Conservation (phyloP, 2,329 filamentous ascomycete genomes). For the Neoarthrinium moseri region DNA sequence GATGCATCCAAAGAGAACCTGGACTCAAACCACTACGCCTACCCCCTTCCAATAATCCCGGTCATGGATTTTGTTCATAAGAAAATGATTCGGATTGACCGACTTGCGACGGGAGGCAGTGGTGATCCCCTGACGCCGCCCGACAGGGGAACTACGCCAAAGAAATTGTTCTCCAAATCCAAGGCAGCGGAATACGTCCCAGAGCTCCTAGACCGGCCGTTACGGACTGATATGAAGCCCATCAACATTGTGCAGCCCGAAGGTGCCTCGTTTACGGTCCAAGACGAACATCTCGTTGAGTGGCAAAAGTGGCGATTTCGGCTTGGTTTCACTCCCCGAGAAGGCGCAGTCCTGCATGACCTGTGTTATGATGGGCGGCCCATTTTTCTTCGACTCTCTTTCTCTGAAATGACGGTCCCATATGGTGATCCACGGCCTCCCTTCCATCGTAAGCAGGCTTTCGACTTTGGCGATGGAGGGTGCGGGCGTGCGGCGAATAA, state of each 20-base stretch:
- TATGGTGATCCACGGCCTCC: conserved; percentile 62
- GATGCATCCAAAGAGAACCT: conserved; percentile 39
- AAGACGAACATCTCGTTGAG: conserved; percentile 26
- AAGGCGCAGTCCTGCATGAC: conserved; percentile 62
- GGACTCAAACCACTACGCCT: conserved; percentile 63
- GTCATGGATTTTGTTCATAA: background rate
- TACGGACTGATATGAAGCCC: conserved; percentile 58
- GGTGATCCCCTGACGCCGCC: conserved; percentile 1
- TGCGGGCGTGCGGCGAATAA: conserved; percentile 66
- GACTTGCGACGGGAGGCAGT: background rate
- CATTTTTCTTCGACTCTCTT: conserved; percentile 56
- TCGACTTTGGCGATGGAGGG: conserved; percentile 67
- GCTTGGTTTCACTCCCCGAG: conserved; percentile 60
- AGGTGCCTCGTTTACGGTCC: conserved; percentile 30
- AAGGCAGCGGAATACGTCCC: background rate
- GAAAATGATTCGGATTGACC: background rate
- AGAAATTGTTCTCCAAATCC: background rate
- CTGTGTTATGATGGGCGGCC: conserved; percentile 59
- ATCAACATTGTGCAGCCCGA: conserved; percentile 67
- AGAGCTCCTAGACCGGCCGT: conserved; percentile 4
- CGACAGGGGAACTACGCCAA: conserved; percentile 16
- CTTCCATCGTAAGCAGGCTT: conserved; percentile 65
- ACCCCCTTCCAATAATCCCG: conserved; percentile 53
- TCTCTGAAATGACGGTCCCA: conserved; percentile 63
- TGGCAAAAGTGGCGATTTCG: conserved; percentile 55